A percentile compares a stretch with the other conserved stretches of the same genome.
Evolutionary conservation across 495 filamentous ascomycete genomes (phyloP).

Genomic region (Staphylotrichum tortipilum): DNA sequence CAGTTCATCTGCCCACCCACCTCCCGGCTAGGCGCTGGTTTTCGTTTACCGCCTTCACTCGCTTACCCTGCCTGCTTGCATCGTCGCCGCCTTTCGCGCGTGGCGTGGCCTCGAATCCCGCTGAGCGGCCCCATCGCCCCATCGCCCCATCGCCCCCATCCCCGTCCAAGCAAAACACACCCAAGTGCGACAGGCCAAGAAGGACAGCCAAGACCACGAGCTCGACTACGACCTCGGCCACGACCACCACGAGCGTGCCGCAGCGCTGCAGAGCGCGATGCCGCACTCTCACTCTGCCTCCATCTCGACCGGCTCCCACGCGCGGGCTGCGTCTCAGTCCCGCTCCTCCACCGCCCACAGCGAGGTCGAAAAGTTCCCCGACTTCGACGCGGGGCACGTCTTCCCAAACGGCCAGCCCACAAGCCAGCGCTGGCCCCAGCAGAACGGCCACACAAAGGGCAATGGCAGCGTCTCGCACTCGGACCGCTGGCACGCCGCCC

Average conservation of each 20-base stretch:
- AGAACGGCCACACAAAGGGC: constrained; percentile 27
- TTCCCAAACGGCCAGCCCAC: constrained; percentile 25
- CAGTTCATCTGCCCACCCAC: no score
- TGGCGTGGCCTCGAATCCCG: no score
- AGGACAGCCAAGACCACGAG: no score
- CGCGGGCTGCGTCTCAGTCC: constrained; percentile 23
- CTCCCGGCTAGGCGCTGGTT: no score
- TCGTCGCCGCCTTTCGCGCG: no score
- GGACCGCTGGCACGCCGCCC: constrained; percentile 46
- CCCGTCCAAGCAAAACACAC: no score
- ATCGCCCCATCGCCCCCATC: neutral
- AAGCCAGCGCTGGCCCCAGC: constrained; percentile 26
- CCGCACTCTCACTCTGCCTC: constrained; percentile 29
- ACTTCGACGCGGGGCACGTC: constrained; percentile 36
- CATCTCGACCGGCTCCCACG: constrained; percentile 19
- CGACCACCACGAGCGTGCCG: neutral
- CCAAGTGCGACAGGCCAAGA: no score
- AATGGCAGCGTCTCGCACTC: constrained; percentile 21
- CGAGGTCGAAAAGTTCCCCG: constrained; percentile 47
- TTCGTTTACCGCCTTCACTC: no score
- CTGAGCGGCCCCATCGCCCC: no score
- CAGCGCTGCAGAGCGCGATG: constrained; percentile 13
- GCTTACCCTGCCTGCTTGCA: no score
- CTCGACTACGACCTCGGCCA: no score
- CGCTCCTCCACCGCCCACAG: constrained; percentile 20